phyloP scores from a whole-genome alignment of 1,284 basidiomycete genomes.

The Trametes hirsuta region DNA sequence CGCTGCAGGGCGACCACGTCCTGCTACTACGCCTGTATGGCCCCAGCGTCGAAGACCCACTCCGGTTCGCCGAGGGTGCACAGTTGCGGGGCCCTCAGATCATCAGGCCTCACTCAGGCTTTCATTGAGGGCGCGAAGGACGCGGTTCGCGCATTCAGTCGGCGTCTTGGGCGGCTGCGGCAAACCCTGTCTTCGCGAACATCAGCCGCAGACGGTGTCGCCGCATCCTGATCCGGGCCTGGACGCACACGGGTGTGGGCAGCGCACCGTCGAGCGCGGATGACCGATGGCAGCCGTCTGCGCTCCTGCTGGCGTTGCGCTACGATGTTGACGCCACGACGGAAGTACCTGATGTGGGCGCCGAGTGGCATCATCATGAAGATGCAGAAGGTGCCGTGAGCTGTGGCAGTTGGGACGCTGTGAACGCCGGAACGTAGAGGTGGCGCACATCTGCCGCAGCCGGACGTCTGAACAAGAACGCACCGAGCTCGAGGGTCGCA shows the following conservation, averaged over 20 bases:
- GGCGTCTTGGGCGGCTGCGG: not conserved
- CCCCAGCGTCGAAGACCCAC: too few species aligned
- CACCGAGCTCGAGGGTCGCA: constrained; percentile 1
- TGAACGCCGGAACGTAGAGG: too few species aligned
- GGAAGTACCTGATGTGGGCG: not conserved
- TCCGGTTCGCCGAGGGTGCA: not conserved
- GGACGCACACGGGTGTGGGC: constrained; percentile 10
- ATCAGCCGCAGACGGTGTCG: not conserved
- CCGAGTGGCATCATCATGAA: not conserved
- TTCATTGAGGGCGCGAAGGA: constrained; percentile 3
- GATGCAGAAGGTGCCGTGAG: not conserved
- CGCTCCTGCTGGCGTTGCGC: not conserved
- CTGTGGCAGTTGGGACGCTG: not conserved
- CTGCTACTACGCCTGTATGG: too few species aligned
- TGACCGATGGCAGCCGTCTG: not conserved
- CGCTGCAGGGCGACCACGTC: too few species aligned
- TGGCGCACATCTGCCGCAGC: not conserved
- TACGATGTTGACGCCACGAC: not conserved
- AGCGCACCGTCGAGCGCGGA: not conserved
- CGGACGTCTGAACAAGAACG: constrained; percentile 1
- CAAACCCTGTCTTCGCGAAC: not conserved
- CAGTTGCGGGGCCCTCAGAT: constrained; percentile 7
- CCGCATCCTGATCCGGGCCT: not conserved
- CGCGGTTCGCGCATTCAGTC: not conserved
- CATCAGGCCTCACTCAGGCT: constrained; percentile 4